Evolutionary conservation across 805 yeast species (phyloP), one percentile per base, ranked within the genome.

Genomic region (Suhomyces kilbournensis): DNA sequence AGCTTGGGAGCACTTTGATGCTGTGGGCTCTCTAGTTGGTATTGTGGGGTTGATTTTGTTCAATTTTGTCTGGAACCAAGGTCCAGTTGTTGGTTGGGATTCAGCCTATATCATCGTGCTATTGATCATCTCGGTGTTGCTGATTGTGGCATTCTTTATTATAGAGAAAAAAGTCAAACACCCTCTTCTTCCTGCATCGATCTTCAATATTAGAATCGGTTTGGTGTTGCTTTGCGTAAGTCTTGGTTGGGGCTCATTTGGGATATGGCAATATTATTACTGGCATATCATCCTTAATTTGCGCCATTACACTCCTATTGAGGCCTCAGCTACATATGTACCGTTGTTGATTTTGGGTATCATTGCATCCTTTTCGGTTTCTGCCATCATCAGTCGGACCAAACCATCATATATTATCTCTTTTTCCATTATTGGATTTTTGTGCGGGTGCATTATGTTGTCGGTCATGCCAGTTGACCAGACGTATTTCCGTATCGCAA

Each of bases 241-340:
- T 2, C 68, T 82, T 5, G 93, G 93, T 0, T 88, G 94, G 94
- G 85, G 89, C 1, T 78, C 88, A 17, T 88, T 87, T 69, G 91
- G 93, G 2, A 74, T 86, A 25, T 86, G 88, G 84, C 72, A 84
- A n/a, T 86, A 74, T 60, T 87, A 85, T 66, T 79, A 78, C 53
- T 83, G 80, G 76, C 72, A 76, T 25, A 76, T 82, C 46, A 59
- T 79, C 28, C 59, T 80, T 50, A 79, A 81, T 49, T 60, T 86
- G 25, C 74, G 85, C n/a, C 62, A 72, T 8, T 76, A 79, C 53
- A 59, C 72, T 19, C 65, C 77, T 2, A 68, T 72, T 15, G 45
- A 48, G 22, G 66, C 65, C 1, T 63, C 59, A 50, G 75, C 48
- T 71, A 84, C 53, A 44, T 85, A 59, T 69, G 68, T 59, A 61